phyloP scores from a whole-genome alignment of 208 protist species.

The Angomonas deanei region DNA sequence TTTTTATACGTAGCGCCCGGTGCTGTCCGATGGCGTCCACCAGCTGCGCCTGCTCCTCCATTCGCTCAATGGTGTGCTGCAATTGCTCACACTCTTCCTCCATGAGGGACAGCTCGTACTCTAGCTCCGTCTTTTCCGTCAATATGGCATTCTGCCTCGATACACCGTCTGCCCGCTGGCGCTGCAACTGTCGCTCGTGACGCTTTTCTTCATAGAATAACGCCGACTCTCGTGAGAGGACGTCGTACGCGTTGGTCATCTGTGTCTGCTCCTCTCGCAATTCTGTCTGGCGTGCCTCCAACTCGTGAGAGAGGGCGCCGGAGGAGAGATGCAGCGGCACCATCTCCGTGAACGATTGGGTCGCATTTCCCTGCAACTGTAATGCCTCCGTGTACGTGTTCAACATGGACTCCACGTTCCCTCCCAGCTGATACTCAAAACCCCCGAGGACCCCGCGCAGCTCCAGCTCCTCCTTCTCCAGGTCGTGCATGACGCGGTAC shows the following conservation, averaged over 20 bases:
- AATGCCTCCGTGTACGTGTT: not conserved
- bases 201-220: too few relatives aligned
- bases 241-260: too few relatives aligned
- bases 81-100: not conserved
- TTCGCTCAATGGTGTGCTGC: not conserved
- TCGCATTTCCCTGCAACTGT: too few relatives aligned
- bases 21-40: not conserved
- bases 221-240: too few relatives aligned
- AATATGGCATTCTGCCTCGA: not conserved
- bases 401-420: not conserved
- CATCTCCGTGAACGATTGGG: too few relatives aligned
- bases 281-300: too few relatives aligned
- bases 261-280: too few relatives aligned
- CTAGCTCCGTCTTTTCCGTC: not conserved
- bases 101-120: not conserved
- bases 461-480: not conserved
- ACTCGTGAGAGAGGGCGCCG: too few relatives aligned
- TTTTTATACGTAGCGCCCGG: not conserved
- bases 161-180: not conserved
- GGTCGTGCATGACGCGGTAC: not conserved
- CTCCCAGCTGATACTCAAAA: slow-evolving; percentile 1
- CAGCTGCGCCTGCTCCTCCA: not conserved
- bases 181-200: too few relatives aligned
- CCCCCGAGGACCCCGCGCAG: too few relatives aligned
- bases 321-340: too few relatives aligned